Percentiles rank a stretch among this genome's conserved stretches.
These are phyloP conservation scores for Parascedosporium putredinis DNA, from an alignment of 2,329 filamentous ascomycete genomes.

Conservation along the genomic window DNA sequence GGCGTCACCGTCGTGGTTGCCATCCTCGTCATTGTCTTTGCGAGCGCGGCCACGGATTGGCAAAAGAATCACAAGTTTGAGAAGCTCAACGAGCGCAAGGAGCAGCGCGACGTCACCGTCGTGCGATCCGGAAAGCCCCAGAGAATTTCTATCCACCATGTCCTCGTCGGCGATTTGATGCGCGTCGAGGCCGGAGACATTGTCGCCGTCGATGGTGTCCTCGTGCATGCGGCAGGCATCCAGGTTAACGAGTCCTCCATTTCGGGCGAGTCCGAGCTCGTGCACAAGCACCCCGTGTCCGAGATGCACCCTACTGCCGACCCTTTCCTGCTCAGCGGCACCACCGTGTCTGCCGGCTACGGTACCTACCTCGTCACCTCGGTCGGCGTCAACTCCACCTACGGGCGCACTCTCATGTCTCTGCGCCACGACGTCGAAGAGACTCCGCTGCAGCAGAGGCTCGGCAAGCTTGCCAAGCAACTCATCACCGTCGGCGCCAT, in stretches of 20 bases:
- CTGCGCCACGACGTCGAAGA: slow-evolving; percentile 66
- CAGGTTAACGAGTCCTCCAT: slow-evolving; percentile 58
- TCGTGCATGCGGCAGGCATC: slow-evolving; percentile 57
- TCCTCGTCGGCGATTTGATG: slow-evolving; percentile 65
- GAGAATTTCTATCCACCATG: slow-evolving; percentile 59
- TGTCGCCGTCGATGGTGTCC: slow-evolving; percentile 61
- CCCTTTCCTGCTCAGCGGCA: slow-evolving; percentile 72
- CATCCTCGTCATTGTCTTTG: slow-evolving; percentile 64
- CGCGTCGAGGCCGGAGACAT: slow-evolving; percentile 64
- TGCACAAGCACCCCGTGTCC: slow-evolving; percentile 43
- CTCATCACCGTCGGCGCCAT: slow-evolving; percentile 39
- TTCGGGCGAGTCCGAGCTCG: slow-evolving; percentile 64
- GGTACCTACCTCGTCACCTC: slow-evolving; percentile 68
- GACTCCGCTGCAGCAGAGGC: slow-evolving; percentile 66
- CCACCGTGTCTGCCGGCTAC: slow-evolving; percentile 65
- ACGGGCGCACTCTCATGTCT: slow-evolving; percentile 71
- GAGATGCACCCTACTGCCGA: slow-evolving; percentile 34
- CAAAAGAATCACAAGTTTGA: slow-evolving; percentile 75
- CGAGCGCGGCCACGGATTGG: slow-evolving; percentile 72
- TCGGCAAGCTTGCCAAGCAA: slow-evolving; percentile 68
- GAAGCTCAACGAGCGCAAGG: slow-evolving; percentile 70
- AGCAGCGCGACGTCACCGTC: slow-evolving; percentile 64
- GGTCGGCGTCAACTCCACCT: slow-evolving; percentile 62
- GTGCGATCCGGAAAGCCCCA: slow-evolving; percentile 62
- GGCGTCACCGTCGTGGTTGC: slow-evolving; percentile 70